These are phyloP conservation scores for Akanthomyces lecanii DNA, from an alignment of 2,329 filamentous ascomycete genomes.

Conservation along the genomic window DNA sequence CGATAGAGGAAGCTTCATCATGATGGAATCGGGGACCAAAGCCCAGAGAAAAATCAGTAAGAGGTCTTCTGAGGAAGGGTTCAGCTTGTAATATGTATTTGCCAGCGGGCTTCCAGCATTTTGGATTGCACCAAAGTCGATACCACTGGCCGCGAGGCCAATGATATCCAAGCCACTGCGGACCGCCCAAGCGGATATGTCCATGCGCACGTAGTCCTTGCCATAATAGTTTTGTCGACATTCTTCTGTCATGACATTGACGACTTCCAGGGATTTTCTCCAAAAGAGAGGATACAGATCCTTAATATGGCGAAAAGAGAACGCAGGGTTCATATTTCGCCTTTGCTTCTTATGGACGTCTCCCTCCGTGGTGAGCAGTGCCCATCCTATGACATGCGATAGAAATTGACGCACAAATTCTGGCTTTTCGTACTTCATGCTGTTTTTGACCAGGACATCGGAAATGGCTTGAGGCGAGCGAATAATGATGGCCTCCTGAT, in stretches of 20 bases:
- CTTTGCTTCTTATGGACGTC: constrained; percentile 31
- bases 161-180: constrained; percentile 33
- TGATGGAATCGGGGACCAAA: constrained; percentile 10
- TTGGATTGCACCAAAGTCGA: constrained; percentile 30
- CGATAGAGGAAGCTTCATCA: constrained; percentile 10
- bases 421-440: constrained; percentile 64
- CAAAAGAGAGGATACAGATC: constrained; percentile 32
- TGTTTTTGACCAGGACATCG: constrained; percentile 60
- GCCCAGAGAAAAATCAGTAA: constrained; percentile 10
- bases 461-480: constrained; percentile 56
- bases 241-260: constrained; percentile 12
- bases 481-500: constrained; percentile 53
- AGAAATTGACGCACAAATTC: constrained; percentile 54
- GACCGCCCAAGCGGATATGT: constrained; percentile 21
- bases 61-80: constrained; percentile 11
- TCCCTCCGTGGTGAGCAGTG: constrained; percentile 28
- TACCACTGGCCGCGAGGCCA: constrained; percentile 29
- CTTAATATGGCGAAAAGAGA: constrained; percentile 29
- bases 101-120: constrained; percentile 32
- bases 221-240: neutral
- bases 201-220: constrained; percentile 16
- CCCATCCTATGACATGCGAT: constrained; percentile 74
- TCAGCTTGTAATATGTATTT: constrained; percentile 30
- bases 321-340: constrained; percentile 29
- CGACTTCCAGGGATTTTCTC: constrained; percentile 27